Evolutionary conservation across 164 flowering plant genomes (phyloP), one percentile per base, ranked within the genome.

Genomic region (Kalanchoe fedtschenkoi): DNA sequence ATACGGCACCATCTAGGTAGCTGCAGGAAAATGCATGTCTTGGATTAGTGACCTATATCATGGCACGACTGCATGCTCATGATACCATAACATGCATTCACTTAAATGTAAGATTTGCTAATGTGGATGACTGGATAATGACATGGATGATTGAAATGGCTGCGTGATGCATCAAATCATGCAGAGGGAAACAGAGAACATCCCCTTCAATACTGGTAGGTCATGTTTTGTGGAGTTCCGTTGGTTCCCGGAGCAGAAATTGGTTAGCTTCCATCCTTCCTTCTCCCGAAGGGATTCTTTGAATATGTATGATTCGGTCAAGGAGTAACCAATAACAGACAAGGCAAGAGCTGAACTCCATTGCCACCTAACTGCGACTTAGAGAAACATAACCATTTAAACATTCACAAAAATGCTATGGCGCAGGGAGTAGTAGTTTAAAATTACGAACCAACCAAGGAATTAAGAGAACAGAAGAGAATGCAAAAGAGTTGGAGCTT

Each of bases 201-300:
- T 82, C 88, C 92, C 83, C 88, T 86, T 84, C 83, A 66, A 71
- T 88, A 81, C 83, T 84, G 83, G 74, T 87, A 88, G 41, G 78
- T 72, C 70, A 74, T 57, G 9, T 71, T 53, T 16, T 70, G 70
- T 43, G 80, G 73, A 65, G 75, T 78, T 65, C 89, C 97, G 74
- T 83, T 87, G 43, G 83, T 69, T 39, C 75, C 80, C 17, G 84
- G 79, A 13, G 75, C 74, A 57, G 76, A 71, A 61, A 57, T 54
- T 58, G 73, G 67, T 65, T 76, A 63, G 72, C 61, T 61, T 14
- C 65, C 72, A 66, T 95, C 99, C 72, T 89, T 91, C 74, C 99
- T 81, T 63, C 67, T 95, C 69, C 99, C 97, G 71, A 87, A 95
- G 26, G 99, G 99, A 66, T 95, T 95, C 79, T 95, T 95, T 13